These are phyloP conservation scores for sorghum (Sorghum bicolor) DNA, from an alignment of 176 grass and related monocot genomes.

Conservation along the genomic window Sorghum_bicolor_NCBIv3 NC_012878.2:55916001-55916500, in stretches of 20 bases:
- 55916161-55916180: background rate
- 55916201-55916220: slow-evolving; percentile 18
- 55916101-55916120: background rate
- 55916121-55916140: background rate
- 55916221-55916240: background rate
- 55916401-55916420: slow-evolving; percentile 10
- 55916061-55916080: background rate
- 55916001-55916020: too few species aligned
- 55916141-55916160: background rate
- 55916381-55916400: background rate
- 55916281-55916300: slow-evolving; percentile 38
- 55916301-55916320: slow-evolving; percentile 20
- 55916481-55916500: slow-evolving; percentile 92
- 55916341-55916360: background rate
- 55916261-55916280: slow-evolving; percentile 18
- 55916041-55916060: background rate
- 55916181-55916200: slow-evolving; percentile 13
- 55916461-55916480: slow-evolving; percentile 90
- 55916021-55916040: background rate
- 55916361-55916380: background rate
- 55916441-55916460: slow-evolving; percentile 82
- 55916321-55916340: slow-evolving; percentile 16
- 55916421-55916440: slow-evolving; percentile 80
- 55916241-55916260: slow-evolving; percentile 43
- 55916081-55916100: background rate